phyloP scores from a whole-genome alignment of 306 rosid species.

The Medicago truncatula region DNA sequence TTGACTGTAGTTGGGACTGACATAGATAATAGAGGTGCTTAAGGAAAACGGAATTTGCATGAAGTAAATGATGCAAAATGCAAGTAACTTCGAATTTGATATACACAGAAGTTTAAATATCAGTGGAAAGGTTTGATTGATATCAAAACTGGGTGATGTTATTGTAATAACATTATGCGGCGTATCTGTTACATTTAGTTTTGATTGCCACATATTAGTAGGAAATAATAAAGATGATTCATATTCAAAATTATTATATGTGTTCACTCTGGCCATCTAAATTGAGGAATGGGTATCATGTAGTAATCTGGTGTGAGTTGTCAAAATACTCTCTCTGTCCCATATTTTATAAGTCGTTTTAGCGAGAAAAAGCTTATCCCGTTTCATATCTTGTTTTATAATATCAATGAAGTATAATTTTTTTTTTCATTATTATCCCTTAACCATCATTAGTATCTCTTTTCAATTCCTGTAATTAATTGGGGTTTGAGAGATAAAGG shows the following conservation, averaged over 20 bases:
- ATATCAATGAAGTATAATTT: neutral
- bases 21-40: constrained; percentile 1
- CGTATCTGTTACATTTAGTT: constrained; percentile 8
- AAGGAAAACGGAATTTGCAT: neutral
- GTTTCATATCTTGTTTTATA: neutral
- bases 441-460: neutral
- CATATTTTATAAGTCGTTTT: neutral
- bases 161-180: constrained; percentile 4
- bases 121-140: constrained; percentile 8
- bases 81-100: neutral
- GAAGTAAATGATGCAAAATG: constrained; percentile 6
- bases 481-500: neutral
- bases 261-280: constrained; percentile 17
- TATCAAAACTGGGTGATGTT: constrained; percentile 1
- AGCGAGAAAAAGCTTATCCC: neutral
- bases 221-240: neutral
- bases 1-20: constrained; percentile 2
- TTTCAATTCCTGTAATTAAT: neutral
- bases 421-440: neutral
- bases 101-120: constrained; percentile 1
- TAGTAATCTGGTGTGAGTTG: constrained; percentile 4
- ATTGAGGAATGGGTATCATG: constrained; percentile 25
- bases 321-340: neutral
- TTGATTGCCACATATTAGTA: constrained; percentile 9
- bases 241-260: constrained; percentile 27